These are phyloP conservation scores for Silene noctiflora DNA, from an alignment of 179 eudicot genomes.

Conservation along the genomic window DNA sequence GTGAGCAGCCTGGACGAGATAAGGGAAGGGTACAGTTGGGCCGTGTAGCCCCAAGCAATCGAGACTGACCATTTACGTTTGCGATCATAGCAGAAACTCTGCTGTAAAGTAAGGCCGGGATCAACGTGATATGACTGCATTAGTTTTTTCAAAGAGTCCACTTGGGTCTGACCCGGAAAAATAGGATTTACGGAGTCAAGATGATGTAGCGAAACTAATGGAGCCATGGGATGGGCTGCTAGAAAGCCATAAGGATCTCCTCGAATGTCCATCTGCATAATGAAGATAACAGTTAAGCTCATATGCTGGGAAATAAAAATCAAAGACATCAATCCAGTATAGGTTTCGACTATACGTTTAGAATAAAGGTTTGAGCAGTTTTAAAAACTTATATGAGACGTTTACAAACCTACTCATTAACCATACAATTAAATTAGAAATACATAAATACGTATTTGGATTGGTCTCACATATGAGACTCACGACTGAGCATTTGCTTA, in stretches of 20 bases:
- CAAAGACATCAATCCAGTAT: neutral
- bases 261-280: slow-evolving; percentile 68
- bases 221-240: slow-evolving; percentile 81
- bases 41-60: slow-evolving; percentile 87
- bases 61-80: slow-evolving; percentile 74
- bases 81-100: slow-evolving; percentile 60
- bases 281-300: neutral
- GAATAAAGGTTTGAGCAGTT: too few species aligned
- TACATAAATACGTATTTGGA: too few species aligned
- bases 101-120: slow-evolving; percentile 64
- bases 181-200: slow-evolving; percentile 58
- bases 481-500: too few species aligned
- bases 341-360: neutral
- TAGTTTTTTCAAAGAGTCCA: slow-evolving; percentile 47
- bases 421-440: too few species aligned
- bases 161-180: slow-evolving; percentile 55
- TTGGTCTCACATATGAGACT: too few species aligned
- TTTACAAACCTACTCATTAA: too few species aligned
- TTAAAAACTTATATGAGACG: too few species aligned
- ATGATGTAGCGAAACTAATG: slow-evolving; percentile 95
- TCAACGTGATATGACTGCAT: slow-evolving; percentile 51
- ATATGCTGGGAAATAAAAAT: neutral
- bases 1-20: slow-evolving; percentile 48
- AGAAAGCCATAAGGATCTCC: slow-evolving; percentile 76
- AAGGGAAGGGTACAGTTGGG: slow-evolving; percentile 60